Conservation (phyloP, 768 basidiomycete genomes). For the Asterophora parasitica region DNA sequence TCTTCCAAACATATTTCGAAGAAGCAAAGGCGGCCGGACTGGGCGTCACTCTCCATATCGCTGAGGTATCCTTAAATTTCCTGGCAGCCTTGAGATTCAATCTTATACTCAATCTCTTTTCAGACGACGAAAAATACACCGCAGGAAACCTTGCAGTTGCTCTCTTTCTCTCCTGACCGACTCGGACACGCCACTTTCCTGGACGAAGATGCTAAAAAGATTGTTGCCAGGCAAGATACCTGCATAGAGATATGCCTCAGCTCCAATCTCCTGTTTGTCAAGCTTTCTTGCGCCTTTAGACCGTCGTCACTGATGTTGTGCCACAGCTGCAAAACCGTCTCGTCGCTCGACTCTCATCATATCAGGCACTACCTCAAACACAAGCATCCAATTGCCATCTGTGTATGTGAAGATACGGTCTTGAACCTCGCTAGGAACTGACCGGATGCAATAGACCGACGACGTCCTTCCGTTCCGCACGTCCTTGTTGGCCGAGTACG, state of each 20-base stretch:
- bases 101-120: neutral
- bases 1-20: constrained; percentile 47
- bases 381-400: constrained; percentile 70
- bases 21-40: constrained; percentile 57
- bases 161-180: constrained; percentile 60
- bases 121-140: constrained; percentile 45
- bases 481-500: constrained; percentile 72
- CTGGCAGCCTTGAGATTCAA: neutral
- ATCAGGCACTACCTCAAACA: constrained; percentile 59
- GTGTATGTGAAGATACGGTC: constrained; percentile 42
- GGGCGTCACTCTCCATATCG: constrained; percentile 76
- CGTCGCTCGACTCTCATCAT: constrained; percentile 64
- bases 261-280: constrained; percentile 67
- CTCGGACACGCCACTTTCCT: constrained; percentile 84
- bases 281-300: neutral
- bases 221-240: constrained; percentile 49
- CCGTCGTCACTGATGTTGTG: neutral
- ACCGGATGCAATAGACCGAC: constrained; percentile 54
- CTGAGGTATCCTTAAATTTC: constrained; percentile 50
- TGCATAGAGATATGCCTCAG: constrained; percentile 79
- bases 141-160: constrained; percentile 55
- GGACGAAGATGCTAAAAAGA: constrained; percentile 47
- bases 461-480: constrained; percentile 77
- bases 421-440: neutral
- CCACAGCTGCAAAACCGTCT: constrained; percentile 64